Base-by-base conservation (phyloP, 805 yeast genomes). In the Yarrowia sp. region DNA sequence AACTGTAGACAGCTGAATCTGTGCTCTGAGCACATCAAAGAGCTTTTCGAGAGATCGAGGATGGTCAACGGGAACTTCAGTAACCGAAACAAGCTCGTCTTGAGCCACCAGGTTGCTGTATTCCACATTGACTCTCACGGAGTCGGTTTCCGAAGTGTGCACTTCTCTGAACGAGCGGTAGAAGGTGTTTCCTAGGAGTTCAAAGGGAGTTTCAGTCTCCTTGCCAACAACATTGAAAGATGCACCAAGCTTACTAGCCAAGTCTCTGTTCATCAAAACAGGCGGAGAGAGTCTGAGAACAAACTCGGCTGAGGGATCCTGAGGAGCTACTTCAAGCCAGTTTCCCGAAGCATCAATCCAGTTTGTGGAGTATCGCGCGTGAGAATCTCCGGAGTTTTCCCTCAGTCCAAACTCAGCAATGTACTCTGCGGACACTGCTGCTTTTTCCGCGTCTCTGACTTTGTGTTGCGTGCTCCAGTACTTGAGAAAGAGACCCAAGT, bases 201-300 rank as follows among this genome's bases (percentile, higher is more conserved):
- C 61, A n/a, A 38, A 38, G 13, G 38, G 38, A 9, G 61, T 55
- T 14, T 36, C 41, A 9, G 61, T 55, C n/a, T 36, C 41, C 7
- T 10, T 24, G 4, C 58, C 58, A 24, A 51, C 58, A 12, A 16
- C 42, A 8, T 32, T 12, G 19, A 18, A 33, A 6, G 35, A 35
- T 4, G 68, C 68, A 14, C 60, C 60, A 5, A 66, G 25, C 33
- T 47, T 33, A 5, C 24, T 39, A 6, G 69, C 69, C 27, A 63
- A n/a, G 4, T 51, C 41, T 3, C 47, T 62, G 35, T 71, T 67
- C 13, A 73, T 41, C 4, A 64, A 19, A 1, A 75, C 71, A 0
- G 78, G 76, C 8, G 78, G 78, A 33, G 67, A 72, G 6, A 75
- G 70, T 16, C 65, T 49, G 10, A 75, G 63, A 0, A 69, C 72